phyloP scores from a whole-genome alignment of 2,329 filamentous ascomycete species.

The Zelopaecilomyces penicillatus region DNA sequence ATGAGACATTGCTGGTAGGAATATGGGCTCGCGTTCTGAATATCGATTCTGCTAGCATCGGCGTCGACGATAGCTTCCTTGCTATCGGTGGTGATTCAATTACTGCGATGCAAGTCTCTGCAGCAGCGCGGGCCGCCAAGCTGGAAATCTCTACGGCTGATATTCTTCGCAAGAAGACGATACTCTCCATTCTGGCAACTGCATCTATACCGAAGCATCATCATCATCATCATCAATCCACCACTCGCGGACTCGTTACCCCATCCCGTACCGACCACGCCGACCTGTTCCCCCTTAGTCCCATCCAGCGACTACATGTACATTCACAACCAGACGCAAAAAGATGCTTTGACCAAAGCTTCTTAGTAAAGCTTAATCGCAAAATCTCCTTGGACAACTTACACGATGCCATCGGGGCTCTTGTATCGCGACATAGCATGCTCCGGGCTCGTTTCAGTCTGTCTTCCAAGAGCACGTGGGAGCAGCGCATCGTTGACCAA shows the following conservation, averaged over 20 bases:
- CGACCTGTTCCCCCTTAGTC: not conserved
- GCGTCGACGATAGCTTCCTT: constrained; percentile 39
- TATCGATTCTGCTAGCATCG: constrained; percentile 24
- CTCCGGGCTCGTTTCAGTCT: constrained; percentile 1
- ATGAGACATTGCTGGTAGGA: not conserved
- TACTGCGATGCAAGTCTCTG: constrained; percentile 36
- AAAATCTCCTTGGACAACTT: not conserved
- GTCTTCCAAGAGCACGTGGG: not conserved
- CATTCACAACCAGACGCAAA: not conserved
- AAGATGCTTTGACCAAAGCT: constrained; percentile 4
- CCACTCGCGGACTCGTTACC: not conserved
- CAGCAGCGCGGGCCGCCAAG: constrained; percentile 1
- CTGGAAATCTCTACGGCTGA: constrained; percentile 3
- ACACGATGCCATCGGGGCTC: not conserved
- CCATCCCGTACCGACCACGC: not conserved
- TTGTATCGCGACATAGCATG: not conserved
- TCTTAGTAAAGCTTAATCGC: constrained; percentile 1
- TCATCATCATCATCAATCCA: not conserved
- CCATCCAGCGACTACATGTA: constrained; percentile 4
- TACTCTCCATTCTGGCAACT: not conserved
- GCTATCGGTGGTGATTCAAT: constrained; percentile 40
- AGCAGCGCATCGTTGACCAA: not conserved
- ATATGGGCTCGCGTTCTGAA: constrained; percentile 29
- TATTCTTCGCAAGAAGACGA: constrained; percentile 1
- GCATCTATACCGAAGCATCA: not conserved